Evolutionary conservation across 768 basidiomycete species (phyloP), one percentile per base, ranked within the genome.

Genomic region (Mycena chlorophos): DNA sequence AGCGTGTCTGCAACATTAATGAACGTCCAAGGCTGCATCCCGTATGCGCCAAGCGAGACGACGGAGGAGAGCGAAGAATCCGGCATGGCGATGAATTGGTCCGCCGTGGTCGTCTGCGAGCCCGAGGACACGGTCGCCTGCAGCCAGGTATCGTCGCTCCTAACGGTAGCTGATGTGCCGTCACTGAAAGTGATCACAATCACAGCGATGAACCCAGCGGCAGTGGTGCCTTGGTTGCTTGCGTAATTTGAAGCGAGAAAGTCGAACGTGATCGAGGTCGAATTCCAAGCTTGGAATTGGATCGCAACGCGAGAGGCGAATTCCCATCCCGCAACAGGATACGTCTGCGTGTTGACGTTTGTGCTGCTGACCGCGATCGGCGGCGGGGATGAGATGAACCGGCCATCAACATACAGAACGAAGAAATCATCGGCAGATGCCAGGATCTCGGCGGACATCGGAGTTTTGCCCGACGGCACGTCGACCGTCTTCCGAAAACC

Each of bases 371-470:
- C 34, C n/a, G 34, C 10, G 34, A 10, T n/a, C n/a, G 34, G 10
- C n/a, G 57, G 52, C 2, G 53, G 43, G 8, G 52, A 25, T 1
- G 48, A 52, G 3, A 58, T 20, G 22, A 22, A 58, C 2, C 37
- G 2, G 20, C 53, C 49, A 38, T 54, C 51, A n/a, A 58, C 17
- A 43, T 51, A 58, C 13, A 58, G 12, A 1, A 1, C 5, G 20
- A 58, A 58, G 13, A 19, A 20, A 26, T 58, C 25, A 19, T 58
- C 57, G 23, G 45, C 47, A 3, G 57, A 31, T 27, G 52, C 26
- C 1, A 53, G 27, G 28, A 58, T 26, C 4, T 29, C 22, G 2
- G 49, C 52, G 3, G 43, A 51, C 2, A 29, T 10, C 13, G 53
- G 48, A 17, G 13, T 54, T 28, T 58, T 58, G 17, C 53, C 57